phyloP scores from a whole-genome alignment of 1,139 yeast species.

The Sugiyamaella sp. region DNA sequence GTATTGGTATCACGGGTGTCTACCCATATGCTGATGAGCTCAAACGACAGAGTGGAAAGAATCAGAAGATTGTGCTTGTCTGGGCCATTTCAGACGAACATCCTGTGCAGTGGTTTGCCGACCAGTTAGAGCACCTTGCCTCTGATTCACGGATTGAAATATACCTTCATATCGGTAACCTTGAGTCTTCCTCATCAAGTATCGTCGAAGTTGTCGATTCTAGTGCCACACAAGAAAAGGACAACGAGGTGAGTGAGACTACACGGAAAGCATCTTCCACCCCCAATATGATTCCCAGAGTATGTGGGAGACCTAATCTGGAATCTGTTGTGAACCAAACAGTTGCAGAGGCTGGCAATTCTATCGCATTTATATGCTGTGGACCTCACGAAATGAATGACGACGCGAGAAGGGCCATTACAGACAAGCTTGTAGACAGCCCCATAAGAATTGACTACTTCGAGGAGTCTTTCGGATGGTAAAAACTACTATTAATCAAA shows the following conservation, averaged over 20 bases:
- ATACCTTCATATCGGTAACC: conserved; percentile 21
- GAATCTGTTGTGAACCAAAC: conserved; percentile 43
- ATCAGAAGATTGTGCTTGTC: conserved; percentile 19
- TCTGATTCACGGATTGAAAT: conserved; percentile 23
- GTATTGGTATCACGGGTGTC: conserved; percentile 66
- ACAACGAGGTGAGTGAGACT: conserved; percentile 8
- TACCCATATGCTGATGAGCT: conserved; percentile 33
- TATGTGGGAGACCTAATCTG: conserved; percentile 47
- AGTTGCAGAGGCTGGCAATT: conserved; percentile 41
- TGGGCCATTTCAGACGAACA: conserved; percentile 26
- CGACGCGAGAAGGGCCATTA: conserved; percentile 43
- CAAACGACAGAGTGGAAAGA: conserved; percentile 19
- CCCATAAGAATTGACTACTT: conserved; percentile 45
- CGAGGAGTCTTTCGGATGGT: conserved; percentile 51
- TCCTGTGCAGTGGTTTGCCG: conserved; percentile 26
- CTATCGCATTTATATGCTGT: conserved; percentile 46
- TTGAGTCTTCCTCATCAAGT: conserved; percentile 17
- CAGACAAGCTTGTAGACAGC: conserved; percentile 34
- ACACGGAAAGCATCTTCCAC: background rate
- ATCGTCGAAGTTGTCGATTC: background rate
- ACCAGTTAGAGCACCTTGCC: conserved; percentile 23
- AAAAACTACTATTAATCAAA: conserved; percentile 12
- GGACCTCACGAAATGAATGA: conserved; percentile 50
- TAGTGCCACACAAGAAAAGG: conserved; percentile 3
- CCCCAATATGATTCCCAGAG: conserved; percentile 5